Evolutionary conservation across 75 land plant species (phyloP).

Genomic region (Pinus taeda): DNA sequence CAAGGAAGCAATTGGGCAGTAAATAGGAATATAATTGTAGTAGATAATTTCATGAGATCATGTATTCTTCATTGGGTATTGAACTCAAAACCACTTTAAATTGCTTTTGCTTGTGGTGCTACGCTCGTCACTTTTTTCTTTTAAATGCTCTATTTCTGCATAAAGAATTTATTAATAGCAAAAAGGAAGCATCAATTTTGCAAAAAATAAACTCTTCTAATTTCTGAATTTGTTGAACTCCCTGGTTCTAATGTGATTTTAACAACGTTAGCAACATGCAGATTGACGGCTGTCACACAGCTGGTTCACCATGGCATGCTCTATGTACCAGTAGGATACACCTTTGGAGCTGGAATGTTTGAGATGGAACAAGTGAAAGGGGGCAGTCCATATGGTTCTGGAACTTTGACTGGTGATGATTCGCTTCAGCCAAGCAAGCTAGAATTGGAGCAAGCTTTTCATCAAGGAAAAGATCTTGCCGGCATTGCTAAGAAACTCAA

Average conservation of each 20-base stretch:
- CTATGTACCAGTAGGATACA: slow-evolving; percentile 86
- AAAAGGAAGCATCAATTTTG: too few relatives aligned
- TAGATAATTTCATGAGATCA: neutral
- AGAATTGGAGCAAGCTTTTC: slow-evolving; percentile 83
- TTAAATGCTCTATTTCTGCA: too few relatives aligned
- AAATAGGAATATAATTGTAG: neutral
- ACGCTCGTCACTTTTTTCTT: too few relatives aligned
- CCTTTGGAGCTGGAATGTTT: slow-evolving; percentile 90
- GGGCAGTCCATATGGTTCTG: slow-evolving; percentile 90
- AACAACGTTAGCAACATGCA: slow-evolving; percentile 20
- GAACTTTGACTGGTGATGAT: slow-evolving; percentile 89
- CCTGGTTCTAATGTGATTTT: too few relatives aligned
- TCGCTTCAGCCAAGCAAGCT: slow-evolving; percentile 71
- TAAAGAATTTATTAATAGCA: too few relatives aligned
- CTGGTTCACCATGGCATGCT: slow-evolving; percentile 90
- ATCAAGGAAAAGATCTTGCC: slow-evolving; percentile 85
- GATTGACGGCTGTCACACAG: slow-evolving; percentile 94
- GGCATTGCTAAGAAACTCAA: slow-evolving; percentile 86
- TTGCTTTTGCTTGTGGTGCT: too few relatives aligned
- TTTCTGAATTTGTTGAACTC: too few relatives aligned
- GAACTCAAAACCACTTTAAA: too few relatives aligned
- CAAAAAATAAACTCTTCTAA: too few relatives aligned
- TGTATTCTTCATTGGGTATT: neutral
- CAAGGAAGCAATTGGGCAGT: neutral
- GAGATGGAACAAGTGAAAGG: slow-evolving; percentile 85